A percentile compares a stretch with the other conserved stretches of the same genome.
Conservation (phyloP, 306 rosid species). For the Casuarina equisetifolia region DNA sequence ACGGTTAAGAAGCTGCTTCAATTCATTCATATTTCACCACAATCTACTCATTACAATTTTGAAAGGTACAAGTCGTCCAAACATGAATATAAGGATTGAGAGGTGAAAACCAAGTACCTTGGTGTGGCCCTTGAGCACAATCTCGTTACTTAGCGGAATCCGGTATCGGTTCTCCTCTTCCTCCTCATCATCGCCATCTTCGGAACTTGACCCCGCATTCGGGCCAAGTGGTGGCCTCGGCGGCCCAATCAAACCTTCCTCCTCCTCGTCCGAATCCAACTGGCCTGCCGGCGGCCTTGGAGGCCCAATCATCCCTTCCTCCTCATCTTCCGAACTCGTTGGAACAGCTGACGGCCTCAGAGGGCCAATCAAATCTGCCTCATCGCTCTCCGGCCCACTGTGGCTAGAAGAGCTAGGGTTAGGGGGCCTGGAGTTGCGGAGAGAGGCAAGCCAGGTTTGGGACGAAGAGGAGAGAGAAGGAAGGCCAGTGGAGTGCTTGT, state of each 20-base stretch:
- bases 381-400: background rate
- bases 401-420: constrained; percentile 24
- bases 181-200: constrained; percentile 32
- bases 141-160: constrained; percentile 88
- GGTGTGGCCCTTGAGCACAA: constrained; percentile 87
- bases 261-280: constrained; percentile 21
- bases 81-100: background rate
- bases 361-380: constrained; percentile 19
- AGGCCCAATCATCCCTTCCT: constrained; percentile 48
- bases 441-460: constrained; percentile 61
- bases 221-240: constrained; percentile 50
- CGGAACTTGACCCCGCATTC: constrained; percentile 36
- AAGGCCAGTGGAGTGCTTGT: constrained; percentile 19
- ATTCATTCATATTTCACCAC: too few relatives aligned
- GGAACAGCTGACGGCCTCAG: constrained; percentile 20
- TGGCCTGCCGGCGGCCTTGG: constrained; percentile 51
- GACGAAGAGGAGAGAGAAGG: constrained; percentile 80
- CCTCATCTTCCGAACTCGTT: constrained; percentile 2
- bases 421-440: constrained; percentile 54
- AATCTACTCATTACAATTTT: background rate
- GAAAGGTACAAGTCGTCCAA: background rate
- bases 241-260: constrained; percentile 58
- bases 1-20: background rate
- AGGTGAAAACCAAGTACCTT: constrained; percentile 45
- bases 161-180: constrained; percentile 48